phyloP scores from a whole-genome alignment of 2,329 filamentous ascomycete genomes.

The Trichoderma sp. region DNA sequence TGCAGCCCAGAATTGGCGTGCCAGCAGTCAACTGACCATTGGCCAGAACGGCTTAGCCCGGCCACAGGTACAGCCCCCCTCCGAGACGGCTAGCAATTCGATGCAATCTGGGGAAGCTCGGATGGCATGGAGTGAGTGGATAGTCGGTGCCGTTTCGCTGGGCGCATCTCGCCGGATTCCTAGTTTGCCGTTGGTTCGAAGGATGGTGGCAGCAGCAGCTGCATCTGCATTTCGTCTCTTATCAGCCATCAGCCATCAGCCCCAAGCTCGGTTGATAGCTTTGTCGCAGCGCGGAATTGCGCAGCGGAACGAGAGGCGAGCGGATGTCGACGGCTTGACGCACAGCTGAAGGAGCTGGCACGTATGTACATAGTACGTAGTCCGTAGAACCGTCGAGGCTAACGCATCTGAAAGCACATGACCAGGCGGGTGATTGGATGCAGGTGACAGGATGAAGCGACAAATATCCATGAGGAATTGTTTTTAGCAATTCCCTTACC shows the following conservation, averaged over 20 bases:
- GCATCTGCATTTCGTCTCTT: background rate
- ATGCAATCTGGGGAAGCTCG: slow-evolving; percentile 10
- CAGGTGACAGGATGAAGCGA: background rate
- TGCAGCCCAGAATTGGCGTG: background rate
- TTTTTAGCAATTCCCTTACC: background rate
- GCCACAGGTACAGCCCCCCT: background rate
- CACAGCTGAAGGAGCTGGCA: background rate
- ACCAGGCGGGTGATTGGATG: background rate
- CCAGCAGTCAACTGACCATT: slow-evolving; percentile 8
- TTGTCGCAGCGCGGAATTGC: background rate
- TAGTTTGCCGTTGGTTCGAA: background rate
- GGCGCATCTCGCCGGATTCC: slow-evolving; percentile 10
- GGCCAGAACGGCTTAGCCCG: background rate
- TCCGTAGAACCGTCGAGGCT: background rate
- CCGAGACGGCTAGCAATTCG: background rate
- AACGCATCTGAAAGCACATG: slow-evolving; percentile 2
- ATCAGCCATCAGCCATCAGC: background rate
- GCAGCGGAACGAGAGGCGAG: background rate
- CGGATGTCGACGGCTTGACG: slow-evolving; percentile 3
- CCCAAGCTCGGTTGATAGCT: background rate
- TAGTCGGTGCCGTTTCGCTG: background rate
- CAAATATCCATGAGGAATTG: background rate
- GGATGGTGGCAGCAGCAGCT: background rate
- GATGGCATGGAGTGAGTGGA: background rate
- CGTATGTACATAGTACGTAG: no score